A percentile compares a stretch with the other conserved stretches of the same genome.
These are phyloP conservation scores for Syncephalastrum sp. DNA, from an alignment of 371 early-diverging fungal species.

Conservation along the genomic window DNA sequence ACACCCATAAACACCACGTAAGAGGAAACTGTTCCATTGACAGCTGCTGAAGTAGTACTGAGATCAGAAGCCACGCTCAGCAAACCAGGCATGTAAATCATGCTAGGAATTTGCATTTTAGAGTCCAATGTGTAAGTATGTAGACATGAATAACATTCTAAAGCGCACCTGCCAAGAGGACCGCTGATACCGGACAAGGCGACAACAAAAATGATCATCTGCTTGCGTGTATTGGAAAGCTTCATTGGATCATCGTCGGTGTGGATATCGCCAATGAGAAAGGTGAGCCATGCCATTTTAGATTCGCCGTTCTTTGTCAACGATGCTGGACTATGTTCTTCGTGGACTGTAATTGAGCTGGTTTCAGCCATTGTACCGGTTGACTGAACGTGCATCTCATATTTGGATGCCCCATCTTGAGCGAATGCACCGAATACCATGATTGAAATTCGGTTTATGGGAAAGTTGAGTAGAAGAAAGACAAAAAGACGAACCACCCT, in stretches of 20 bases:
- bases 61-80: conserved; percentile 32
- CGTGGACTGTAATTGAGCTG: too few relatives aligned
- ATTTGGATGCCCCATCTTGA: too few relatives aligned
- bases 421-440: too few relatives aligned
- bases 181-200: conserved; percentile 29
- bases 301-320: too few relatives aligned
- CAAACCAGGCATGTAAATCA: conserved; percentile 45
- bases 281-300: conserved; percentile 10
- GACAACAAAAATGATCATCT: conserved; percentile 29
- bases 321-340: too few relatives aligned
- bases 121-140: too few relatives aligned
- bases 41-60: conserved; percentile 25
- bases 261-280: conserved; percentile 16
- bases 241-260: conserved; percentile 33
- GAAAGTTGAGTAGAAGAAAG: too few relatives aligned
- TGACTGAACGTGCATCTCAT: too few relatives aligned
- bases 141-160: too few relatives aligned
- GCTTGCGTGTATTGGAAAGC: conserved; percentile 32
- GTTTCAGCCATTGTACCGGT: too few relatives aligned
- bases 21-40: conserved; percentile 39
- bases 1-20: conserved; percentile 37
- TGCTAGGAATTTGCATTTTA: conserved; percentile 11
- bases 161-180: conserved; percentile 18
- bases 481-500: too few relatives aligned
- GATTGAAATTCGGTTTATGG: too few relatives aligned